Evolutionary conservation across 2,329 filamentous ascomycete genomes (phyloP).

Genomic region (Daldinia eschscholtzii): DNA sequence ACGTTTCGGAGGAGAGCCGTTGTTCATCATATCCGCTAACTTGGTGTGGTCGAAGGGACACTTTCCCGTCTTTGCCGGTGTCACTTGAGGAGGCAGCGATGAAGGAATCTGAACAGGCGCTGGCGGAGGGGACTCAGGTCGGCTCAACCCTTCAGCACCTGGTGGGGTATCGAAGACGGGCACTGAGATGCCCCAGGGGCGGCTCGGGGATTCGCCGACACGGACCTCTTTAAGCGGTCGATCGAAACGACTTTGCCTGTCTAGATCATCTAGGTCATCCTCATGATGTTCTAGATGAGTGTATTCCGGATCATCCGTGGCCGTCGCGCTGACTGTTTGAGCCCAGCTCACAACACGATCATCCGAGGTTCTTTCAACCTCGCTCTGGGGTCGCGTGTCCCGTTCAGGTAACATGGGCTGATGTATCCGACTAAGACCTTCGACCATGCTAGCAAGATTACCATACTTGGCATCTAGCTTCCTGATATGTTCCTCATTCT

Average conservation of each 20-base stretch:
- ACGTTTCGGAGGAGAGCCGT: conserved; percentile 46
- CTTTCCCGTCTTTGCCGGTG: conserved; percentile 57
- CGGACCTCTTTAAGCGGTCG: conserved; percentile 87
- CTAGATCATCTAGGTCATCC: conserved; percentile 60
- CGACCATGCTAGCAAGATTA: conserved; percentile 92
- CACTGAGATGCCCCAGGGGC: conserved; percentile 92
- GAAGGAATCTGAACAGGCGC: conserved; percentile 67
- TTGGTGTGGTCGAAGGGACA: conserved; percentile 71
- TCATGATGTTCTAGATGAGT: conserved; percentile 57
- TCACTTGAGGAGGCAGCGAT: conserved; percentile 46
- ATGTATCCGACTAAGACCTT: conserved; percentile 87
- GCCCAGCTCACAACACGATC: conserved; percentile 90
- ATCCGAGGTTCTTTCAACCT: conserved; percentile 67
- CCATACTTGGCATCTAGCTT: conserved; percentile 96
- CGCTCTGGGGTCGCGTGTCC: conserved; percentile 59
- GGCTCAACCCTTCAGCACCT: conserved; percentile 54
- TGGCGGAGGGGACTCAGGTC: conserved; percentile 68
- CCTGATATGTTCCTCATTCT: conserved; percentile 84
- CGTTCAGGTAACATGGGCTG: conserved; percentile 83
- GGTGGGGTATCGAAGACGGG: conserved; percentile 66
- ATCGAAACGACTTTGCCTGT: conserved; percentile 82
- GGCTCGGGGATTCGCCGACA: conserved; percentile 92
- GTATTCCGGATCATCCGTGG: conserved; percentile 55
- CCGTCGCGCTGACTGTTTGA: conserved; percentile 73
- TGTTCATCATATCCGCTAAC: conserved; percentile 55